Percentiles rank a stretch among this genome's conserved stretches.
Conservation (phyloP, 805 yeast species). For the Cyberlindnera nakhonratchasimensis region DNA sequence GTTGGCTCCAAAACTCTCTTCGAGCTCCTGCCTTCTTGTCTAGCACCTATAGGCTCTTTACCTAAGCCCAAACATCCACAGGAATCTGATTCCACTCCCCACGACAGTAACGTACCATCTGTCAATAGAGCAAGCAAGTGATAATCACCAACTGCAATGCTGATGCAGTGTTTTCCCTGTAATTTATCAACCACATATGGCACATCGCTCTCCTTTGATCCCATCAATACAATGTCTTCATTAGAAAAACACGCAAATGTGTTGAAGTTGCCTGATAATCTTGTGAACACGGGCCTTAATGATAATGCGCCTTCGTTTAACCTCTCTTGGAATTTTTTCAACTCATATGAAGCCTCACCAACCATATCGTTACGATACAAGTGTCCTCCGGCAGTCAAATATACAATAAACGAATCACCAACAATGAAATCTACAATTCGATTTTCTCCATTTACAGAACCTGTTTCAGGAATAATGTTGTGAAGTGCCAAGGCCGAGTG, state of each 20-base stretch:
- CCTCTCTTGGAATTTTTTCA: constrained; percentile 34
- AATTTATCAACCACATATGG: constrained; percentile 39
- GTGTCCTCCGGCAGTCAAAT: constrained; percentile 43
- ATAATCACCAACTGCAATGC: constrained; percentile 68
- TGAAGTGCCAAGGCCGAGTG: constrained; percentile 37
- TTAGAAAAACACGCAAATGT: constrained; percentile 55
- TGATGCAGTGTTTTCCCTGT: constrained; percentile 46
- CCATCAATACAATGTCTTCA: constrained; percentile 33
- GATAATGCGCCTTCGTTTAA: constrained; percentile 24
- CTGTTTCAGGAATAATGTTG: constrained; percentile 40
- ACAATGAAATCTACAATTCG: constrained; percentile 52
- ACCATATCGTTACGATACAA: constrained; percentile 23
- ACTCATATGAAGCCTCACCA: constrained; percentile 22
- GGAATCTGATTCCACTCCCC: constrained; percentile 62
- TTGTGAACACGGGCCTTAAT: constrained; percentile 37
- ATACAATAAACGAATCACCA: constrained; percentile 50
- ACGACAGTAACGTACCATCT: constrained; percentile 53
- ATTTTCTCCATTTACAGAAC: constrained; percentile 29
- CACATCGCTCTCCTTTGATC: constrained; percentile 22
- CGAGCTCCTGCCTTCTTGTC: constrained; percentile 9
- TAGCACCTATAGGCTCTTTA: constrained; percentile 18
- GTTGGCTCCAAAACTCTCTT: constrained; percentile 42
- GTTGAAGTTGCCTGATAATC: constrained; percentile 52
- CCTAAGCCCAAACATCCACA: constrained; percentile 79
- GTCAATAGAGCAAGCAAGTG: constrained; percentile 61